Conservation (phyloP, 148 eudicot species). For the Rheum nobile region DNA sequence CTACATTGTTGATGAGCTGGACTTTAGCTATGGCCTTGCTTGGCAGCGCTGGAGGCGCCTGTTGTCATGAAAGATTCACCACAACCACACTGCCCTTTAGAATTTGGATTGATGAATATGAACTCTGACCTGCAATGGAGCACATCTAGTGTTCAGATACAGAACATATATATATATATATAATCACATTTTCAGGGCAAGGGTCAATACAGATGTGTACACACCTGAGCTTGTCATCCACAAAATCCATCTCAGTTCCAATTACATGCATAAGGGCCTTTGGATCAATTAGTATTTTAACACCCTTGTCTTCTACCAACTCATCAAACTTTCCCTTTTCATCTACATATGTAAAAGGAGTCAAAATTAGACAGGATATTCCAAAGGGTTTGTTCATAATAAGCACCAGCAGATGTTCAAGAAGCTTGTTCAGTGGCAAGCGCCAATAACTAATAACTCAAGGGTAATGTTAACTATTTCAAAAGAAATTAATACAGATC, state of each 20-base stretch:
- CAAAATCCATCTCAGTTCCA: slow-evolving; percentile 93
- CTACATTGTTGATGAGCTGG: neutral
- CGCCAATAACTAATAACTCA: neutral
- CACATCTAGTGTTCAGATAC: neutral
- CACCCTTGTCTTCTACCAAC: slow-evolving; percentile 89
- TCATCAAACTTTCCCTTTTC: slow-evolving; percentile 96
- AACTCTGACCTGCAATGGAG: slow-evolving; percentile 47
- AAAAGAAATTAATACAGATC: neutral
- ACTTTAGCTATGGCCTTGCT: slow-evolving; percentile 11
- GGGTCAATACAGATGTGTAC: slow-evolving; percentile 4
- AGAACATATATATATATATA: too few species aligned
- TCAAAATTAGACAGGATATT: neutral
- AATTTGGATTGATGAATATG: slow-evolving; percentile 63
- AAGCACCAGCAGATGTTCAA: neutral
- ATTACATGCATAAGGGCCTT: slow-evolving; percentile 98
- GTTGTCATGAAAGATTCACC: slow-evolving; percentile 76
- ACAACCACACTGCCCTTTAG: slow-evolving; percentile 74
- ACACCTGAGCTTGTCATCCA: slow-evolving; percentile 90
- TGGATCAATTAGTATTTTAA: slow-evolving; percentile 88
- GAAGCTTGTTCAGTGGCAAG: neutral
- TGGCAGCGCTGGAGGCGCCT: slow-evolving; percentile 28
- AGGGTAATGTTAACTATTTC: neutral
- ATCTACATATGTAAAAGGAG: slow-evolving; percentile 32
- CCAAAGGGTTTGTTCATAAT: neutral
- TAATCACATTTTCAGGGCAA: neutral